Evolutionary conservation across 805 yeast genomes (phyloP).

Genomic region (Clavispora santaluciae): DNA sequence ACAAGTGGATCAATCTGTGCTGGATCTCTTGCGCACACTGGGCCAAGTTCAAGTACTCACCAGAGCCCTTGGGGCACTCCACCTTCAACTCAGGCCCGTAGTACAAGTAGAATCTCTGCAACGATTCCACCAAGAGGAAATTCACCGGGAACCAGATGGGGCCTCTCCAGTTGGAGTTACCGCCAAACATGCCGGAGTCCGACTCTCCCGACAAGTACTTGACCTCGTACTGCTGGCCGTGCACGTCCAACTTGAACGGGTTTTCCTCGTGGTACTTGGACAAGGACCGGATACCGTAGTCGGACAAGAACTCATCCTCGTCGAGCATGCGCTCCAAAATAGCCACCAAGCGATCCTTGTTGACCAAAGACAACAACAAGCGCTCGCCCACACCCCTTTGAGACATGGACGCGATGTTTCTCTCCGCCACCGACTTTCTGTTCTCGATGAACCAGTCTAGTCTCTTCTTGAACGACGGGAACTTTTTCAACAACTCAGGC

Average conservation of each 20-base stretch:
- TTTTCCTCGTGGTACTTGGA: slow-evolving; percentile 81
- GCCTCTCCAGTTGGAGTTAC: slow-evolving; percentile 96
- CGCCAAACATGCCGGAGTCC: slow-evolving; percentile 92
- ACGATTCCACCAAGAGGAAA: slow-evolving; percentile 77
- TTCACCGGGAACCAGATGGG: slow-evolving; percentile 96
- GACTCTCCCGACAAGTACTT: slow-evolving; percentile 84
- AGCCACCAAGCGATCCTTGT: slow-evolving; percentile 70
- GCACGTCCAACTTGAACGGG: slow-evolving; percentile 80
- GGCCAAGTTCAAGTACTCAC: slow-evolving; percentile 69
- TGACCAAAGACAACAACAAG: slow-evolving; percentile 70
- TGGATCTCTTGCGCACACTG: slow-evolving; percentile 89
- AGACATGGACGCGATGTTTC: slow-evolving; percentile 84
- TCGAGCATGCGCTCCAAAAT: slow-evolving; percentile 79
- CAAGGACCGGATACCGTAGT: slow-evolving; percentile 81
- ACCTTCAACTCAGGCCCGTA: slow-evolving; percentile 83
- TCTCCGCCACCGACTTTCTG: slow-evolving; percentile 60
- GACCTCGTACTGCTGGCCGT: slow-evolving; percentile 67
- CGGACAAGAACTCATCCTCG: slow-evolving; percentile 79
- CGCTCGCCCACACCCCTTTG: slow-evolving; percentile 80
- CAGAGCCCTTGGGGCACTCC: slow-evolving; percentile 85
- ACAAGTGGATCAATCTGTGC: slow-evolving; percentile 75
- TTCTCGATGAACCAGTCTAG: slow-evolving; percentile 79
- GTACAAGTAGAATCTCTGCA: slow-evolving; percentile 81
- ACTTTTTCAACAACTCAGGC: slow-evolving; percentile 70
- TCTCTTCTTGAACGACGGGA: slow-evolving; percentile 79